A percentile compares a stretch with the other conserved stretches of the same genome.
Evolutionary conservation across 2,329 filamentous ascomycete species (phyloP).

Genomic region (Trichophyton benhamiae): DNA sequence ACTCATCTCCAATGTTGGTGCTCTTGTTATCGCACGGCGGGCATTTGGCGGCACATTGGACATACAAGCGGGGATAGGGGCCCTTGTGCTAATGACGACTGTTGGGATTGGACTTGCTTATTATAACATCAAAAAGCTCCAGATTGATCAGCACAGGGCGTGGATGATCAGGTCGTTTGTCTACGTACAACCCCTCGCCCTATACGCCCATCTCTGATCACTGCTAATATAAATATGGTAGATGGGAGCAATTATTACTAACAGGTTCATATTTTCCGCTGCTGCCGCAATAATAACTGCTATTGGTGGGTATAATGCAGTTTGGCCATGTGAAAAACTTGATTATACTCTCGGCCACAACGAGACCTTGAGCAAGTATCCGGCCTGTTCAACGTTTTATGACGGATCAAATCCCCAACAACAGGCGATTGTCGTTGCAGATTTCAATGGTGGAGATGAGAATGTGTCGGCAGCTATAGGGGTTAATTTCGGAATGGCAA

Average conservation of each 20-base stretch:
- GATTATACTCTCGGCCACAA: constrained; percentile 2
- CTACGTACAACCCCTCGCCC: constrained; percentile 19
- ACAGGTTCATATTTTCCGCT: neutral
- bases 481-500: constrained; percentile 6
- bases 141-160: constrained; percentile 51
- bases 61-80: constrained; percentile 33
- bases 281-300: neutral
- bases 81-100: constrained; percentile 3
- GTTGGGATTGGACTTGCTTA: constrained; percentile 35
- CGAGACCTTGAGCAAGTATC: neutral
- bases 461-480: constrained; percentile 2
- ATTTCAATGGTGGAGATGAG: constrained; percentile 7
- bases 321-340: constrained; percentile 5
- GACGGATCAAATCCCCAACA: neutral
- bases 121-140: constrained; percentile 46
- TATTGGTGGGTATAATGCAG: neutral
- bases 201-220: neutral
- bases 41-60: constrained; percentile 45
- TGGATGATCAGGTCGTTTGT: constrained; percentile 51
- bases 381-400: constrained; percentile 1
- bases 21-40: constrained; percentile 41
- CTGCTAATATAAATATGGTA: neutral
- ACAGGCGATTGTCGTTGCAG: constrained; percentile 10
- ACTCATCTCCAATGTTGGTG: constrained; percentile 36
- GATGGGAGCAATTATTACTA: constrained; percentile 8